Conservation (phyloP, 257 asterid species). For the Solanum peruvianum region DNA sequence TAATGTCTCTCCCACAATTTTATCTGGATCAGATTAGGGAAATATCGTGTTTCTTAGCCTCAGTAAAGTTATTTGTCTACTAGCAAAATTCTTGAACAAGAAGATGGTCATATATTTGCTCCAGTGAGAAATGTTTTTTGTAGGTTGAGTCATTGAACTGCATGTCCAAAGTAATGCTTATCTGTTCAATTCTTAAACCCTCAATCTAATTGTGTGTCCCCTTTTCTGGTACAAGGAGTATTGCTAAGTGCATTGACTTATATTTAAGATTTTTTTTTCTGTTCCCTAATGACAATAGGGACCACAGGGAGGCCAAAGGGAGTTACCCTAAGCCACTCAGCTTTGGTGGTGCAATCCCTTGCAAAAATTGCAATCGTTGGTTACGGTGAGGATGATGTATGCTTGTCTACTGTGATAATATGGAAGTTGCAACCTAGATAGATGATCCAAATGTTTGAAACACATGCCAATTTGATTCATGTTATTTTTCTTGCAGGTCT, state of each 20-base stretch:
- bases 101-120: not conserved
- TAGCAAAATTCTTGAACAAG: not conserved
- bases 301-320: constrained; percentile 95
- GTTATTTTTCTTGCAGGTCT: constrained; percentile 31
- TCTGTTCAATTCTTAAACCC: not conserved
- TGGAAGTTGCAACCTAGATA: not conserved
- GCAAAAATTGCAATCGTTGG: constrained; percentile 76
- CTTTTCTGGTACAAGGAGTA: not conserved
- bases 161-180: not conserved
- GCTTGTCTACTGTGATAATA: not conserved
- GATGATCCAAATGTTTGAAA: not conserved
- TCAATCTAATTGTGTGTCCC: not conserved
- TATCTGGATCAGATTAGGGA: not conserved
- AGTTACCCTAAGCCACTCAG: constrained; percentile 60
- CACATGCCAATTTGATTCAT: not conserved
- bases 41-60: not conserved
- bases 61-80: not conserved
- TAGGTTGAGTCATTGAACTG: not conserved
- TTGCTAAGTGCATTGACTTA: not conserved
- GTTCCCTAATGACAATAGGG: constrained; percentile 29
- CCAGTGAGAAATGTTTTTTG: not conserved
- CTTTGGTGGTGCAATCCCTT: constrained; percentile 72
- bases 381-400: constrained; percentile 72
- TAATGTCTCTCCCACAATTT: not conserved
- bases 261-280: not conserved